phyloP scores from a whole-genome alignment of 192 early-diverging fungal species.

The Coemansia guatemalensis region DNA sequence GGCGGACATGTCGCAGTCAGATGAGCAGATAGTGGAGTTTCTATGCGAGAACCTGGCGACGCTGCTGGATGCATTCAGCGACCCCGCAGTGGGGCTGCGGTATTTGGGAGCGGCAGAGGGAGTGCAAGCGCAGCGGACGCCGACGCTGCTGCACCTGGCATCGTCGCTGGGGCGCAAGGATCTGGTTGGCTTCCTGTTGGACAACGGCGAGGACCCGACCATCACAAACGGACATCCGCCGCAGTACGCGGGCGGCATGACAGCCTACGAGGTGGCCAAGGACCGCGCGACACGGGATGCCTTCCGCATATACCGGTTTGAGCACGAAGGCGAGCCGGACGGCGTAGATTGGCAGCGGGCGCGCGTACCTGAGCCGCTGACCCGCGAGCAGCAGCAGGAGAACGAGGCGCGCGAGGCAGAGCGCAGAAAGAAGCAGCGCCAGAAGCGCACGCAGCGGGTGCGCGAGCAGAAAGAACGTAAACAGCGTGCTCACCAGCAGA shows the following conservation, averaged over 20 bases:
- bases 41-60: slow-evolving; percentile 62
- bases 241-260: slow-evolving; percentile 27
- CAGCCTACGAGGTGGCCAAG: slow-evolving; percentile 31
- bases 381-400: slow-evolving; percentile 21
- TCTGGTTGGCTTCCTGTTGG: slow-evolving; percentile 66
- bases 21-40: slow-evolving; percentile 56
- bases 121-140: slow-evolving; percentile 36
- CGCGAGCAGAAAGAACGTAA: slow-evolving; percentile 13
- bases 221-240: slow-evolving; percentile 38
- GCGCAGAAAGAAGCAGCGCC: slow-evolving; percentile 17
- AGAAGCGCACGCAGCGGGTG: slow-evolving; percentile 8
- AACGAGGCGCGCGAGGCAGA: slow-evolving; percentile 17
- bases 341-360: slow-evolving; percentile 46
- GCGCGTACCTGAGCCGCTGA: slow-evolving; percentile 26
- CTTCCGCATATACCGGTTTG: slow-evolving; percentile 31
- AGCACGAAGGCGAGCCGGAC: slow-evolving; percentile 26
- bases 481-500: not conserved
- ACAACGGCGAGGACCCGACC: slow-evolving; percentile 78
- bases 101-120: slow-evolving; percentile 49
- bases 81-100: slow-evolving; percentile 53
- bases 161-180: slow-evolving; percentile 58
- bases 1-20: slow-evolving; percentile 19
- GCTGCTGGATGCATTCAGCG: slow-evolving; percentile 56
- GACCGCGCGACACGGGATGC: slow-evolving; percentile 30
- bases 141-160: slow-evolving; percentile 79